Evolutionary conservation across 345 rosid species (phyloP), one percentile per base, ranked within the genome.

Genomic region (Hibiscus tridactylites): DNA sequence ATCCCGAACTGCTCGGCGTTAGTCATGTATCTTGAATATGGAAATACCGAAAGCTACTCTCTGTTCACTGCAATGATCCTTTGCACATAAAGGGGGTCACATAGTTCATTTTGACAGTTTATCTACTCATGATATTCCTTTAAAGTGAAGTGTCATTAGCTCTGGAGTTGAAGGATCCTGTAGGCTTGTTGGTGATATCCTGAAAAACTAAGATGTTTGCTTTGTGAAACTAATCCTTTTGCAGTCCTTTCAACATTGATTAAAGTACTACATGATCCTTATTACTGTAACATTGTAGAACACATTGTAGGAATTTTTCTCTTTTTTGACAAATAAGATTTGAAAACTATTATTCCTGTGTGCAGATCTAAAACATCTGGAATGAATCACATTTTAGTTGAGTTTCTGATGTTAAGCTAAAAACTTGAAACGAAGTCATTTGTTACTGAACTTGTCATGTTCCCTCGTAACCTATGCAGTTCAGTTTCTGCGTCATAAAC

Each of bases 1-100:
- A 76, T 81, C 93, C 56, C 88, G 98, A 79, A 81, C 86, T 63
- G 39, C 88, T 24, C 90, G 96, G 8, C 93, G 97, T 67, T 93
- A 86, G 76, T 76, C 73, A 12, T 5, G 50, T 24, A 62, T 71
- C 75, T 46, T 74, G 64, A 44, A 61, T 68, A 9, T 68, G 68
- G 57, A 65, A 64, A 24, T 66, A 6, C 19, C 17, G 42, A 31
- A 31, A 39, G 42, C 67, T 47, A 61, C 54, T 56, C 31, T 12
- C 54, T 33, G 10, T 21, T 16, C 65, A 53, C 26, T 73, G 9
- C 17, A 29, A 54, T 62, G 46, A 50, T 50, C 33, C 33, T 61
- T 50, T 56, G 57, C 74, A 61, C 61, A 42, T 42, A 6, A 68
- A 73, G 54, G 24, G 28, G 8, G 64, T 61, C 57, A 52, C 70